Base-by-base conservation (phyloP, 768 basidiomycete genomes). In the Hysterangium stoloniferum region DNA sequence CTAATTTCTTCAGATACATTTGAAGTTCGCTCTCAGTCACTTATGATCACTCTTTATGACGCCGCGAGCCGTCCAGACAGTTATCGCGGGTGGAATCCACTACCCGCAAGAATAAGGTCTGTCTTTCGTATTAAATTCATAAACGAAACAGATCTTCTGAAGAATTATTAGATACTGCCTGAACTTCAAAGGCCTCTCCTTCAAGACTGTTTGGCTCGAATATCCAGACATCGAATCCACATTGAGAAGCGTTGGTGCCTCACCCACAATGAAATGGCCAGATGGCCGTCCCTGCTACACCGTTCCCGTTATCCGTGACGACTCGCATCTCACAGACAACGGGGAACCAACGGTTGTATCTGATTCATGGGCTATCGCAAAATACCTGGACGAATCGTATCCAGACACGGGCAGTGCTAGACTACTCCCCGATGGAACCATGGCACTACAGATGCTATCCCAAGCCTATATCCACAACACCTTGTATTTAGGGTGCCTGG, bases 291-390 rank as follows among this genome's bases (percentile, higher is more conserved):
- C 58, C 1, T 52, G 52, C 34, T 76, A 77, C 61, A 77, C 74
- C 12, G 62, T 77, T 0, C 79, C 80, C 1, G 65, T 71, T 24
- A 76, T 82, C 51, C 58, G 71, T 56, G 77, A 80, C 56, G 76
- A 78, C 0, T 72, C 70, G 19, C 65, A 68, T 1, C 17, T n/a
- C 27, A 42, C 31, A 3, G 19, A 47, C 6, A 38, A 28, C 29
- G 59, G 59, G 28, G 76, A 73, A 5, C 65, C 64, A 4, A 52
- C 58, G 2, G 51, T 62, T 6, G 29, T 79, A 27, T 53, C 68
- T 9, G 73, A 79, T 28, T 78, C 77, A 0, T 54, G 62, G 34
- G 58, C 54, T 27, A 79, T 80, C 49, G 76, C 73, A 1, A 54
- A 64, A 13, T 77, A 80, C 59, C 66, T 79, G 48, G 78, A 79